Conservation (phyloP, 306 rosid species). For the Coriaria nepalensis region DNA sequence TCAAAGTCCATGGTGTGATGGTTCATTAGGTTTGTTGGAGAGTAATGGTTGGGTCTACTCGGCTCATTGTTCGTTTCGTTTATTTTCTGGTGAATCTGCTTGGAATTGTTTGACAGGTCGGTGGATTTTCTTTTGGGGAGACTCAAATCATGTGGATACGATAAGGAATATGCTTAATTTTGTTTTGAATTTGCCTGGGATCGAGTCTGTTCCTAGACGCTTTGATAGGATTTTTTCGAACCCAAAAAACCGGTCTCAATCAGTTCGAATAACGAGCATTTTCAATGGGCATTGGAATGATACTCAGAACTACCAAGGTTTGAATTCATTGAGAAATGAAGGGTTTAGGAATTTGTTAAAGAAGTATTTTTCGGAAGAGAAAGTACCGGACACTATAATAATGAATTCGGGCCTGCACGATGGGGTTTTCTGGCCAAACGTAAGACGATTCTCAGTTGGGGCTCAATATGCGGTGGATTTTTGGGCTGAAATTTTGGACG, state of each 20-base stretch:
- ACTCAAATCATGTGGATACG: constrained; percentile 85
- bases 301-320: constrained; percentile 60
- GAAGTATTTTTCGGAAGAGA: constrained; percentile 51
- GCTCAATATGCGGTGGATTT: constrained; percentile 62
- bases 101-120: constrained; percentile 65
- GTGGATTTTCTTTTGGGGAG: constrained; percentile 97
- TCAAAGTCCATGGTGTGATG: constrained; percentile 68
- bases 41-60: constrained; percentile 98
- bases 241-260: constrained; percentile 54
- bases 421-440: constrained; percentile 45
- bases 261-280: constrained; percentile 75
- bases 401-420: constrained; percentile 88
- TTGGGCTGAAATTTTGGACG: constrained; percentile 51
- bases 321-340: constrained; percentile 62
- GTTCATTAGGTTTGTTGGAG: constrained; percentile 67
- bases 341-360: constrained; percentile 48
- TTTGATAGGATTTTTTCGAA: constrained; percentile 66
- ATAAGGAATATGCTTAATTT: constrained; percentile 70
- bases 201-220: constrained; percentile 57
- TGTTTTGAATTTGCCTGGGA: constrained; percentile 50
- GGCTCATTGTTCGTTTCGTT: constrained; percentile 58
- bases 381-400: constrained; percentile 63
- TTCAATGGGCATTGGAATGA: constrained; percentile 96
- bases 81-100: constrained; percentile 55
- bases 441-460: constrained; percentile 54